These are phyloP conservation scores for Coriolopsis trogii DNA, from an alignment of 1,284 basidiomycete species.

Conservation along the genomic window DNA sequence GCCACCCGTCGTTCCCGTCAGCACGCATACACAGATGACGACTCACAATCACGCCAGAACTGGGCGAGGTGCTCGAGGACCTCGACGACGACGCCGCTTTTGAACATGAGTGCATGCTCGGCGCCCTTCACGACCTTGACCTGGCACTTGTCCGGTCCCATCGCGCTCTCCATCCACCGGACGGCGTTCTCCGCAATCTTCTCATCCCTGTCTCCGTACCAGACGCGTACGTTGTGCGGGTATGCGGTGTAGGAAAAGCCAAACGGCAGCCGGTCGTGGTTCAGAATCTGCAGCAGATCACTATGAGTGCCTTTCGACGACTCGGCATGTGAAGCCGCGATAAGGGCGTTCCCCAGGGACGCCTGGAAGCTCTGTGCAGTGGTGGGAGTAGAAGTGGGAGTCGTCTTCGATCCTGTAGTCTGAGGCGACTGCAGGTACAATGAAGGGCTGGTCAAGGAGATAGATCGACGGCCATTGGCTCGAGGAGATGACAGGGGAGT, in stretches of 20 bases:
- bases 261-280: conserved; percentile 84
- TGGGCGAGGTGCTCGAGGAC: conserved; percentile 74
- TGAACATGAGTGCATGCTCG: conserved; percentile 93
- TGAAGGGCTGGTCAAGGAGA: conserved; percentile 55
- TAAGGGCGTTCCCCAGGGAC: conserved; percentile 81
- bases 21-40: not conserved
- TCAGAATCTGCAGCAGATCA: conserved; percentile 90
- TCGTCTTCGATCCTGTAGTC: conserved; percentile 16
- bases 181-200: conserved; percentile 89
- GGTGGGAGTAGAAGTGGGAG: conserved; percentile 28
- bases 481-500: conserved; percentile 33
- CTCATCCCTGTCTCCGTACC: conserved; percentile 94
- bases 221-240: conserved; percentile 80
- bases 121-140: conserved; percentile 87
- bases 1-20: not conserved
- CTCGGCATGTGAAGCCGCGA: conserved; percentile 94
- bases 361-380: conserved; percentile 55
- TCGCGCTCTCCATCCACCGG: conserved; percentile 87
- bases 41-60: conserved; percentile 53
- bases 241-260: conserved; percentile 83
- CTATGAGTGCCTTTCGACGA: conserved; percentile 88
- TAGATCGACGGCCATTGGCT: conserved; percentile 58
- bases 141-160: conserved; percentile 75
- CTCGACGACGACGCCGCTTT: conserved; percentile 84
- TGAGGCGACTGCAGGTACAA: conserved; percentile 44